phyloP scores from a whole-genome alignment of 805 yeast genomes.

The Yamadazyma philogaea region DNA sequence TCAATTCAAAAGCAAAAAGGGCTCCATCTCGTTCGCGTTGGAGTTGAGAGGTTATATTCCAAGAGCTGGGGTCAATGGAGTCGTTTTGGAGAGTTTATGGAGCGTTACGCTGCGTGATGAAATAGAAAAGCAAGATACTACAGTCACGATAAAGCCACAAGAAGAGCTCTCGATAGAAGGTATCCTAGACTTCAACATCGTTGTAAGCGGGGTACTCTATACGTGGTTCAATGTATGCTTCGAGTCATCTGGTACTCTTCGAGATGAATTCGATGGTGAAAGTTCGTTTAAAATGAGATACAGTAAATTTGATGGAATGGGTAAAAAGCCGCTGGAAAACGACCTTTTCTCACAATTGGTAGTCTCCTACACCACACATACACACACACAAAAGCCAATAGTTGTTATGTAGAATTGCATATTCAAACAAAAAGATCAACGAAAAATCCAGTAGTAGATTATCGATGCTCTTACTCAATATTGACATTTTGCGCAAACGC shows the following conservation, averaged over 20 bases:
- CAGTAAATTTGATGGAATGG: background rate
- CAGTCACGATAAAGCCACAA: background rate
- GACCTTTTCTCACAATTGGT: background rate
- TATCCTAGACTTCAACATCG: constrained; percentile 17
- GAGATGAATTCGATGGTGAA: background rate
- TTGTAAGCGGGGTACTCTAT: constrained; percentile 19
- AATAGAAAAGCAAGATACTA: background rate
- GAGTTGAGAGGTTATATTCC: background rate
- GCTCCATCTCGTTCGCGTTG: background rate
- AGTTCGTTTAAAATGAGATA: background rate
- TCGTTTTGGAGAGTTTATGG: background rate
- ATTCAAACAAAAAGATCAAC: no score
- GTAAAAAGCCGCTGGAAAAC: background rate
- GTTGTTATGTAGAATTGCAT: no score
- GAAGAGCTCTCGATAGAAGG: background rate
- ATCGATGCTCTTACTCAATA: no score
- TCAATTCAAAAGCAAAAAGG: background rate
- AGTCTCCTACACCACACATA: background rate
- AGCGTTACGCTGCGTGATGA: background rate
- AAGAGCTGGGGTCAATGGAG: background rate
- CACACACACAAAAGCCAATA: no score
- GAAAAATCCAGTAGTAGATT: no score
- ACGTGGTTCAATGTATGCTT: constrained; percentile 26
- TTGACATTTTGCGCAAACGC: background rate
- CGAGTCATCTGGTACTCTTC: background rate